Evolutionary conservation across 768 basidiomycete genomes (phyloP).

Genomic region (Lentinula aciculospora): DNA sequence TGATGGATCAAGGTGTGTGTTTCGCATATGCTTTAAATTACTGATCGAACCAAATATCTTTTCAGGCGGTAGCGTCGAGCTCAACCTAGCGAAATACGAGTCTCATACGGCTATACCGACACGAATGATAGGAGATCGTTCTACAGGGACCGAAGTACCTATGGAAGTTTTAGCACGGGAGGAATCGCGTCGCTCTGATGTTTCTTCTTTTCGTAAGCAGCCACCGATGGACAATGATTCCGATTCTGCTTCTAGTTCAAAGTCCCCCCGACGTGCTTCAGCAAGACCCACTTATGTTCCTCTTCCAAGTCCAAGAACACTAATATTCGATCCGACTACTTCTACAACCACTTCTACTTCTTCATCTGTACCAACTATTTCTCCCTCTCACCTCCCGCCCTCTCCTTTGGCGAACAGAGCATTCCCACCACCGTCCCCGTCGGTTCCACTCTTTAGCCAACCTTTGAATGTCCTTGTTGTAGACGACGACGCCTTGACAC

Average conservation of each 20-base stretch:
- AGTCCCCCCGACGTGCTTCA: neutral
- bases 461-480: constrained; percentile 71
- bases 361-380: neutral
- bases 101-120: constrained; percentile 31
- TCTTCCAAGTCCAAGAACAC: constrained; percentile 28
- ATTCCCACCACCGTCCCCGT: constrained; percentile 28
- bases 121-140: constrained; percentile 36
- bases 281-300: constrained; percentile 32
- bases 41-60: constrained; percentile 55
- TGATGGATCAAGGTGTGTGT: constrained; percentile 58
- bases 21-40: constrained; percentile 24
- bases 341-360: neutral
- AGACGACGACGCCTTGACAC: constrained; percentile 77
- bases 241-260: constrained; percentile 5
- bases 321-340: constrained; percentile 17
- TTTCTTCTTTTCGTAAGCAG: neutral
- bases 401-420: constrained; percentile 1
- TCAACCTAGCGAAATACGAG: constrained; percentile 31
- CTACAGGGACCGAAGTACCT: constrained; percentile 28
- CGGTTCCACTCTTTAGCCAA: constrained; percentile 36
- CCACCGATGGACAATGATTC: neutral
- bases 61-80: constrained; percentile 45
- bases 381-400: neutral
- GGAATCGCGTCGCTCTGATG: constrained; percentile 7
- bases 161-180: constrained; percentile 7